phyloP scores from a whole-genome alignment of 2,329 filamentous ascomycete species.

The Trichothecium sympodiale region DNA sequence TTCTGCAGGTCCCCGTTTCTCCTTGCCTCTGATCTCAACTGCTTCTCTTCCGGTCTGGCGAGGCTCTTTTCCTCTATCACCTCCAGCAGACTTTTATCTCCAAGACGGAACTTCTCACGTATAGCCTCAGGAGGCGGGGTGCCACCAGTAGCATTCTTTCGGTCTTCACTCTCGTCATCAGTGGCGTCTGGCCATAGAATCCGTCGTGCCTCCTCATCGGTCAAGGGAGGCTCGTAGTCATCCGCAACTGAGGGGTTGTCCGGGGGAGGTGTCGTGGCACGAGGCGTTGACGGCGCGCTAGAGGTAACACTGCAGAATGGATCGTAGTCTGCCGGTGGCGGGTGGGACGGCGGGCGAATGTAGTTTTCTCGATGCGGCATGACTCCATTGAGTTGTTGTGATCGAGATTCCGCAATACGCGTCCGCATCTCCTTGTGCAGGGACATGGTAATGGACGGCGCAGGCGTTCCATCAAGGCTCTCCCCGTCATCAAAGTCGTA shows the following conservation, averaged over 20 bases:
- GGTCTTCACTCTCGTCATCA: conserved; percentile 8
- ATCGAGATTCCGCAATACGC: conserved; percentile 2
- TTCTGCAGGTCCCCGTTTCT: no score
- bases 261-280: conserved; percentile 5
- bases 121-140: conserved; percentile 11
- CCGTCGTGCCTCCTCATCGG: conserved; percentile 25
- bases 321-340: conserved; percentile 1
- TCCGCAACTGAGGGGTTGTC: conserved; percentile 3
- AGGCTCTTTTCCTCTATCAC: conserved; percentile 28
- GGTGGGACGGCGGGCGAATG: conserved; percentile 1
- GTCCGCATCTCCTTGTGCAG: conserved; percentile 1
- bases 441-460: conserved; percentile 5
- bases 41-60: conserved; percentile 22
- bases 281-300: not conserved
- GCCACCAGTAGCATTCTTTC: not conserved
- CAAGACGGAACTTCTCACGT: conserved; percentile 28
- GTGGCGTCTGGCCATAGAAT: conserved; percentile 27
- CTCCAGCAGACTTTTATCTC: conserved; percentile 19
- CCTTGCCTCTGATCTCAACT: conserved; percentile 10
- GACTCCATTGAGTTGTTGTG: conserved; percentile 5
- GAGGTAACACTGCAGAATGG: not conserved
- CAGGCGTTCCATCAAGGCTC: conserved; percentile 9
- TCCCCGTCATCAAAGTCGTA: conserved; percentile 7
- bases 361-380: not conserved
- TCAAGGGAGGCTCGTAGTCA: conserved; percentile 21